Evolutionary conservation across 2,329 filamentous ascomycete species (phyloP).

Genomic region (Aspergillus pseudoterreus): DNA sequence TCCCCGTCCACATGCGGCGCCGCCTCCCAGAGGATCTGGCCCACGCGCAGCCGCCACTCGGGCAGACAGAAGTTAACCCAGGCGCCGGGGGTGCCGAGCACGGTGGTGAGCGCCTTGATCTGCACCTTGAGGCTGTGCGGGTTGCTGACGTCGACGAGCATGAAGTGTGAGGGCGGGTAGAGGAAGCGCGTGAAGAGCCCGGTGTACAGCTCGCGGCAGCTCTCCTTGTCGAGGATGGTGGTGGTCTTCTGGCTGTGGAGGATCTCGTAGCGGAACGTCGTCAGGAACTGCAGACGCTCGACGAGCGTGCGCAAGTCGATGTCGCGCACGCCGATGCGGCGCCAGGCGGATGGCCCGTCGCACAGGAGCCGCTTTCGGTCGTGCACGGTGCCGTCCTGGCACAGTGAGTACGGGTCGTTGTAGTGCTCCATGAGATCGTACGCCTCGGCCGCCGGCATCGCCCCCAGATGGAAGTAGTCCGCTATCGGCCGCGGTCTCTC

Average conservation of each 20-base stretch:
- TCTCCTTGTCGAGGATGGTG: conserved; percentile 36
- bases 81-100: conserved; percentile 40
- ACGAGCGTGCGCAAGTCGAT: conserved; percentile 30
- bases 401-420: conserved; percentile 33
- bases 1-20: conserved; percentile 35
- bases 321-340: conserved; percentile 39
- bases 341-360: conserved; percentile 39
- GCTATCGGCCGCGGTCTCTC: conserved; percentile 15
- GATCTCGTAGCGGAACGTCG: conserved; percentile 32
- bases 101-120: conserved; percentile 42
- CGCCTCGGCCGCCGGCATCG: conserved; percentile 26
- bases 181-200: conserved; percentile 37
- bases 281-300: conserved; percentile 32
- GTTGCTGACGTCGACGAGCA: conserved; percentile 20
- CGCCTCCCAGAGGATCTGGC: conserved; percentile 44
- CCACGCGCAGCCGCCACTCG: conserved; percentile 45
- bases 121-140: conserved; percentile 41
- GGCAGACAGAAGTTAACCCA: conserved; percentile 48
- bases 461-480: conserved; percentile 20
- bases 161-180: conserved; percentile 30
- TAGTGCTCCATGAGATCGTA: conserved; percentile 34
- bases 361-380: conserved; percentile 35
- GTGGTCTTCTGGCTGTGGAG: conserved; percentile 25
- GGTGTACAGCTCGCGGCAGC: conserved; percentile 29
- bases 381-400: conserved; percentile 31